These are phyloP conservation scores for Acacia crassicarpa DNA, from an alignment of 306 rosid species.

Conservation along the genomic window DNA sequence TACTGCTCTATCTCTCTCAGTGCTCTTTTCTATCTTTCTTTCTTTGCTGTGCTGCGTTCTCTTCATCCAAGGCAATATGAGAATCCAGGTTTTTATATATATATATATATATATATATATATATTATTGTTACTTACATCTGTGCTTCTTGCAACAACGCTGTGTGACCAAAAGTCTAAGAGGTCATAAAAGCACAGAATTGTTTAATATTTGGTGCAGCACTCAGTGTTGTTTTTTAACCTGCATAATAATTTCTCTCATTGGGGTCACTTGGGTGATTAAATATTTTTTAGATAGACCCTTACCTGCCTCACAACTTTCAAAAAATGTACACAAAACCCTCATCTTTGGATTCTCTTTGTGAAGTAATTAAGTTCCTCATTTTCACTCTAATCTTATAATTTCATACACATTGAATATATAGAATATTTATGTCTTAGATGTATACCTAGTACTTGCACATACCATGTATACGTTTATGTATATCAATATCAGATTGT, in stretches of 20 bases:
- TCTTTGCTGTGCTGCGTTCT: not conserved
- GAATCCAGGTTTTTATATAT: not conserved
- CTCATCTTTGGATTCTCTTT: slow-evolving; percentile 26
- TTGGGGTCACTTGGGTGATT: not conserved
- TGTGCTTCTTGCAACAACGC: not conserved
- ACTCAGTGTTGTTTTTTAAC: not conserved
- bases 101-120: no score
- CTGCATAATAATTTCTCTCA: not conserved
- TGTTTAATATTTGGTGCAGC: not conserved
- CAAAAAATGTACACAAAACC: not conserved
- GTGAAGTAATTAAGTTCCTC: not conserved
- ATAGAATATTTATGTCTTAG: not conserved
- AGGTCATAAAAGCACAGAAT: not conserved
- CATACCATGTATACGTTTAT: not conserved
- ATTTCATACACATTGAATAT: not conserved
- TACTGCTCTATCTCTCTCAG: not conserved
- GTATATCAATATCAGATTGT: not conserved
- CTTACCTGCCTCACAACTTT: not conserved
- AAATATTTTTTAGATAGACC: not conserved
- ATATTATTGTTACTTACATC: not conserved
- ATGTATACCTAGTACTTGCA: not conserved
- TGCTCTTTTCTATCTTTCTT: not conserved
- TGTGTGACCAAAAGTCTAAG: not conserved
- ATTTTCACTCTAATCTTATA: slow-evolving; percentile 11
- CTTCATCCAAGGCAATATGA: slow-evolving; percentile 15